Evolutionary conservation across 495 filamentous ascomycete species (phyloP).

Genomic region (Trichoderma asperelloides): DNA sequence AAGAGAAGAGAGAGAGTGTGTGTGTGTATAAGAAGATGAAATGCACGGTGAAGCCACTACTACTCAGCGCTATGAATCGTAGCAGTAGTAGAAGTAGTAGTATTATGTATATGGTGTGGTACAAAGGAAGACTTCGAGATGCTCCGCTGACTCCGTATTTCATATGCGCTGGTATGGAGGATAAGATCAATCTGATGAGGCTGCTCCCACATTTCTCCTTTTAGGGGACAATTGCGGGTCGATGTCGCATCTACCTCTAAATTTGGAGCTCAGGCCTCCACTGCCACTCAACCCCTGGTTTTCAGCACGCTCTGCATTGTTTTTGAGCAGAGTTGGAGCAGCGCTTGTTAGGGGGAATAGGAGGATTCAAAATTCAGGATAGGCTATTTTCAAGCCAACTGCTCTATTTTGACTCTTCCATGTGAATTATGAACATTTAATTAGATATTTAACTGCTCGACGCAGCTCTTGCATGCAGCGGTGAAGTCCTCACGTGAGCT

Average conservation of each 20-base stretch:
- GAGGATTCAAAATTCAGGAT: background rate
- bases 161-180: background rate
- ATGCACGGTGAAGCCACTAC: background rate
- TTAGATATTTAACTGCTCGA: background rate
- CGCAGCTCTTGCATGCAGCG: background rate
- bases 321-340: background rate
- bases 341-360: background rate
- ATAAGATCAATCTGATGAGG: background rate
- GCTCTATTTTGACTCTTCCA: no score
- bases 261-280: conserved; percentile 3
- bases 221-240: conserved; percentile 1
- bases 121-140: background rate
- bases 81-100: no score
- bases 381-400: no score
- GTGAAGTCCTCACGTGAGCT: conserved; percentile 1
- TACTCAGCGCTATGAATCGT: background rate
- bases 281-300: background rate
- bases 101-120: background rate
- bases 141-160: background rate
- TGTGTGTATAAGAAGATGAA: background rate
- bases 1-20: background rate
- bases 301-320: background rate
- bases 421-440: no score
- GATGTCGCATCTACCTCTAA: background rate
- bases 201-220: conserved; percentile 2